Base-by-base conservation (phyloP, 2,329 filamentous ascomycete genomes). In the Cadophora luteo-olivacea region DNA sequence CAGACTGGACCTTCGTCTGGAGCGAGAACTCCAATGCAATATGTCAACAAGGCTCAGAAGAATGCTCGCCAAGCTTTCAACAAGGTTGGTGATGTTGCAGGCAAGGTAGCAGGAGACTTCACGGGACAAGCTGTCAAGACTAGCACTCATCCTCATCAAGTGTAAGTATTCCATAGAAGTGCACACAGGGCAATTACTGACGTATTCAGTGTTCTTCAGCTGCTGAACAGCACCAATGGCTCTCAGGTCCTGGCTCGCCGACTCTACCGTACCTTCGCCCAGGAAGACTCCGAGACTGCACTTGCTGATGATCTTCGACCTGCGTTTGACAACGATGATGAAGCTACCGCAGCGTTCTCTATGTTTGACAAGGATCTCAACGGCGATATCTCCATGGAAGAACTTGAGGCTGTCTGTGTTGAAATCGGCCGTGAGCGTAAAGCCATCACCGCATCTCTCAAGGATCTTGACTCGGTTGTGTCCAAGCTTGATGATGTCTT, bases 301-400 rank as follows among this genome's bases (percentile, higher is more conserved):
- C 86, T 89, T 24, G 85, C 90, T 0, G 92, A 94, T 9, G 94
- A 97, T 75, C 81, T 98, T 65, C 90, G 89, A 70, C 83, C 86
- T 12, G 94, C 92, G 0, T 97, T 97, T 74, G 86, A 91, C 11
- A 92, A 90, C 29, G 86, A 91, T 22, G 94, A 97, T 16, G 95
- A 97, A 77, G 93, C 94, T 0, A 91, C 96, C 65, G 92, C 92
- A 2, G 94, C 94, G 0, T 97, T 98, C 76, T 84, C 85, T 74
- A 94, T 97, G 84, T 97, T 97, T 74, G 95, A 98, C 81, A 97
- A 96, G 77, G 95, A 98, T 75, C 88, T 97, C 82, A 98, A 98
- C 72, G 95, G 94, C 4, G 95, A 98, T 76, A 97, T 97, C 61
- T 97, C 92, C 0, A 94, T 97, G 87, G 93, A 97, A 76, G 95